Evolutionary conservation across 495 filamentous ascomycete species (phyloP).

Genomic region (Penicillium argentinense): DNA sequence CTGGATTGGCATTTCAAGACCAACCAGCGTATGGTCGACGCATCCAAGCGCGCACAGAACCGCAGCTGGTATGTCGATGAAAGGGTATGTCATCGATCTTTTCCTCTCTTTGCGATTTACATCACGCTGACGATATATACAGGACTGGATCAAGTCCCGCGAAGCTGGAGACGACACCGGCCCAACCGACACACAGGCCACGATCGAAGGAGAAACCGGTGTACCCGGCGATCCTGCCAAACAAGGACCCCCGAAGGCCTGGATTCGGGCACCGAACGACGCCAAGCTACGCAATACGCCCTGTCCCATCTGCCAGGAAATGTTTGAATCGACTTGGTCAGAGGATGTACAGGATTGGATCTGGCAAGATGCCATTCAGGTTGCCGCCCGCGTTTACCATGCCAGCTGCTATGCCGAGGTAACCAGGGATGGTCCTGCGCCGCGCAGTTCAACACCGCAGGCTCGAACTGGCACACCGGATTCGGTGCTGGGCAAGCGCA

Average conservation of each 20-base stretch:
- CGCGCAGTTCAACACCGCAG: slow-evolving; percentile 41
- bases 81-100: slow-evolving; percentile 58
- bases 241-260: slow-evolving; percentile 66
- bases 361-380: slow-evolving; percentile 84
- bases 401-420: slow-evolving; percentile 87
- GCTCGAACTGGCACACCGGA: slow-evolving; percentile 58
- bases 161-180: slow-evolving; percentile 68
- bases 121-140: slow-evolving; percentile 7
- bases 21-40: slow-evolving; percentile 83
- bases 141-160: slow-evolving; percentile 87
- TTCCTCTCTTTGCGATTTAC: not conserved
- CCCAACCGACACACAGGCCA: slow-evolving; percentile 41
- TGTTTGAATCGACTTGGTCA: slow-evolving; percentile 84
- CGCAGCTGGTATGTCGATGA: slow-evolving; percentile 94
- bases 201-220: slow-evolving; percentile 30
- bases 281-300: slow-evolving; percentile 64
- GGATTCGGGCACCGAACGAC: slow-evolving; percentile 80
- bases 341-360: slow-evolving; percentile 95
- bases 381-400: slow-evolving; percentile 82
- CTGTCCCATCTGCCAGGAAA: slow-evolving; percentile 94
- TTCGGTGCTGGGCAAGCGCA: slow-evolving; percentile 72
- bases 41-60: slow-evolving; percentile 76
- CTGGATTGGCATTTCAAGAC: slow-evolving; percentile 98
- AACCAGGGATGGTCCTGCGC: slow-evolving; percentile 56
- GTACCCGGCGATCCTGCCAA: slow-evolving; percentile 39